phyloP scores from a whole-genome alignment of 2,329 filamentous ascomycete species.

The Ramularia collo-cygni region DNA sequence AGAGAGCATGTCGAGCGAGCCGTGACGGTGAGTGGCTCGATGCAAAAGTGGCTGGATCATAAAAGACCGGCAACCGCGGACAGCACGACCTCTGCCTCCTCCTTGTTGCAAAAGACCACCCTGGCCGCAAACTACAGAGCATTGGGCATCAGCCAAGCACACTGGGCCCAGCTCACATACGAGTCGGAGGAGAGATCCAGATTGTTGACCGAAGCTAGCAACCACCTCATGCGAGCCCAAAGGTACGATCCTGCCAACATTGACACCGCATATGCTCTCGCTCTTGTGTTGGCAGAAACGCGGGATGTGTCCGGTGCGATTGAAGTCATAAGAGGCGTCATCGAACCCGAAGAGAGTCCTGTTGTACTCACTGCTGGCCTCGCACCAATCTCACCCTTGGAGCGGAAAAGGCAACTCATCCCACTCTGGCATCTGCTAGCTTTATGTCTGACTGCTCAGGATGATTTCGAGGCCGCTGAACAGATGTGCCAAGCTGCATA shows the following conservation, averaged over 20 bases:
- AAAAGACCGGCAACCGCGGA: constrained; percentile 32
- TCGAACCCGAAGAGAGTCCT: constrained; percentile 46
- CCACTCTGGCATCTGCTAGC: constrained; percentile 88
- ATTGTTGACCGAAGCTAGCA: constrained; percentile 70
- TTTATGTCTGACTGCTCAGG: constrained; percentile 74
- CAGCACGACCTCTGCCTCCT: constrained; percentile 27
- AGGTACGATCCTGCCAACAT: constrained; percentile 47
- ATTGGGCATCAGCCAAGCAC: constrained; percentile 76
- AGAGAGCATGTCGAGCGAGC: constrained; percentile 72
- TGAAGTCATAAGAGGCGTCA: constrained; percentile 69
- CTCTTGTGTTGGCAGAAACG: constrained; percentile 79
- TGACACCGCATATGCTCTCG: constrained; percentile 72
- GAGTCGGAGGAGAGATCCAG: constrained; percentile 64
- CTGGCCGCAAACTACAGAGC: constrained; percentile 72
- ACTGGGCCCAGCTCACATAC: constrained; percentile 78
- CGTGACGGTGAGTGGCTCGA: constrained; percentile 58
- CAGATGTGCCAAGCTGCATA: constrained; percentile 85
- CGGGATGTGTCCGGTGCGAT: constrained; percentile 75
- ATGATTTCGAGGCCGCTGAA: constrained; percentile 74
- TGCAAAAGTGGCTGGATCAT: constrained; percentile 70
- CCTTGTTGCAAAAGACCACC: constrained; percentile 50
- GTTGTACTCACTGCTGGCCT: constrained; percentile 14
- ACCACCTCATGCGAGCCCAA: constrained; percentile 57
- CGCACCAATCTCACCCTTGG: constrained; percentile 10
- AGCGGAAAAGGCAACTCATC: constrained; percentile 58